Conservation (phyloP, 768 basidiomycete species). For the Russula emetica region DNA sequence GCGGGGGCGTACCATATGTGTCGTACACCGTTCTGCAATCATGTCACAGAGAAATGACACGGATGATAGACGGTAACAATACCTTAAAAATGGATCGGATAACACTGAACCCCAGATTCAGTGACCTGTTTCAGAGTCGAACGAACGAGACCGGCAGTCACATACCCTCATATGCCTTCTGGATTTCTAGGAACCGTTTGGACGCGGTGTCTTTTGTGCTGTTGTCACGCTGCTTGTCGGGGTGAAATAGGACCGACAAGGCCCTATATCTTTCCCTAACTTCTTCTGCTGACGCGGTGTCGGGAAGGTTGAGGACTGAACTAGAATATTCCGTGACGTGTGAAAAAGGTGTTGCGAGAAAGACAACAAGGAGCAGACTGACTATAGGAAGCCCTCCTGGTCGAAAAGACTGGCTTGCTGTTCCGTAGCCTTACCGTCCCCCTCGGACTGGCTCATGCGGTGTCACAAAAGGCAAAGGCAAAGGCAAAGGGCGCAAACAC, state of each 20-base stretch:
- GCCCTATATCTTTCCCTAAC: conserved; percentile 70
- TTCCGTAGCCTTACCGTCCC: conserved; percentile 9
- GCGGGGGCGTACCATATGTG: conserved; percentile 22
- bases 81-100: conserved; percentile 29
- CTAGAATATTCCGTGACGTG: conserved; percentile 34
- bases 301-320: conserved; percentile 66
- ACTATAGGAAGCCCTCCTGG: conserved; percentile 28
- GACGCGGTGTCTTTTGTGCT: conserved; percentile 54
- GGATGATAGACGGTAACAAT: conserved; percentile 29
- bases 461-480: neutral
- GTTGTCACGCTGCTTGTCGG: conserved; percentile 72
- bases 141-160: conserved; percentile 19
- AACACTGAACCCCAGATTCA: conserved; percentile 22
- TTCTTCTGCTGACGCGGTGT: conserved; percentile 58
- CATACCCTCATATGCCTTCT: conserved; percentile 77
- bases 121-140: neutral
- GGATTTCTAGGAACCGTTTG: conserved; percentile 66
- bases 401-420: conserved; percentile 18
- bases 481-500: no score
- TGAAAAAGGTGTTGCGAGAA: neutral
- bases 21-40: conserved; percentile 28
- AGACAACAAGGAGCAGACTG: conserved; percentile 2
- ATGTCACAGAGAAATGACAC: conserved; percentile 2
- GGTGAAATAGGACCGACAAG: conserved; percentile 77
- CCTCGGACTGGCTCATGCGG: conserved; percentile 23